Evolutionary conservation across 176 grass and related monocot genomes (phyloP), one percentile per base, ranked within the genome.

Genomic region (Secale cereale): DNA sequence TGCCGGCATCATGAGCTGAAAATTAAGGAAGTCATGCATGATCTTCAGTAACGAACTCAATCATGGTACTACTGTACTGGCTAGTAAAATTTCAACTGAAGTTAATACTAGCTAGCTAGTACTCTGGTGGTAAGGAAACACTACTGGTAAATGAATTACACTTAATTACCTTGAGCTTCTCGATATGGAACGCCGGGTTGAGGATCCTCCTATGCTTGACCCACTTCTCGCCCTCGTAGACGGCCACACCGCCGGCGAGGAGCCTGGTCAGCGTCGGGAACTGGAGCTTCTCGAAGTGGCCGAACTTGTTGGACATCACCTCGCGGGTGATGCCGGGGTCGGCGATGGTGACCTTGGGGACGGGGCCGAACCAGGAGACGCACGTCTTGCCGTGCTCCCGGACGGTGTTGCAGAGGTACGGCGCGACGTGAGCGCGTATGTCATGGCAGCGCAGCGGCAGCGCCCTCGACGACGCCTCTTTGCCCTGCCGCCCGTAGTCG

Each of bases 241-340:
- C n/a, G 1, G 67, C 33, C 4, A 70, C 33, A 35, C 67, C 67
- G 3, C 4, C 4, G 20, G 67, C 37, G 20, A 70, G 67, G 1
- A 70, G 67, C 67, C 10, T 39, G 33, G 20, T 12, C 10, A 70
- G 4, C 33, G 37, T 36, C 19, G 20, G 10, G 20, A 6, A 39
- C 67, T 13, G 20, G 11, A 70, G n/a, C 66, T 76, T 92, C 67
- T 89, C 83, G 66, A 89, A 92, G 46, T 83, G 87, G 0, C 87
- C 83, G 23, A 87, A 89, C 4, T 89, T 92, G 61, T 89, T 92
- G 30, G 89, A 81, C 27, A 94, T 65, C 33, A 70, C 67, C 67
- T 70, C 67, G 20, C 67, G 36, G 4, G 67, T 40, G 67, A 70
- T 20, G 20, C 67, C 33, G 12, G 67, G 33, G 9, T 70, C 67